These are phyloP conservation scores for Hypomontagnella monticulosa DNA, from an alignment of 495 filamentous ascomycete species.

Conservation along the genomic window DNA sequence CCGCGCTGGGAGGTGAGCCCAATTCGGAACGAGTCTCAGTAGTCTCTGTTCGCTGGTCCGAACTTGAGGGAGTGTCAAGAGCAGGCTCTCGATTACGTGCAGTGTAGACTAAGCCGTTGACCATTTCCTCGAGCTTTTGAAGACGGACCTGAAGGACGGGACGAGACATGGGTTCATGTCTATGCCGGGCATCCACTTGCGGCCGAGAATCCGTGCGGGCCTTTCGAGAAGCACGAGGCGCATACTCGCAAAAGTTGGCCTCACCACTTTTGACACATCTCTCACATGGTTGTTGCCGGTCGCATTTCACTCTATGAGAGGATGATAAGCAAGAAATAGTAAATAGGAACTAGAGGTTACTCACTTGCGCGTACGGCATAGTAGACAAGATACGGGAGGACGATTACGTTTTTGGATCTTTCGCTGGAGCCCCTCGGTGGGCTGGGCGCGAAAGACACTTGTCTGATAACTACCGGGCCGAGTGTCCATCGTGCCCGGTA, in stretches of 20 bases:
- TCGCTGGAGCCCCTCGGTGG: conserved; percentile 42
- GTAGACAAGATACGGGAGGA: conserved; percentile 52
- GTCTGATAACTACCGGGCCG: conserved; percentile 46
- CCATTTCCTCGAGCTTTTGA: conserved; percentile 59
- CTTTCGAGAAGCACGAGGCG: conserved; percentile 48
- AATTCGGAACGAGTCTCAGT: conserved; percentile 36
- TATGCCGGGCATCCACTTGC: conserved; percentile 38
- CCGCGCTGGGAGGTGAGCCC: conserved; percentile 37
- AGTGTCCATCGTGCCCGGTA: conserved; percentile 36
- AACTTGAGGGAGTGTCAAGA: conserved; percentile 36
- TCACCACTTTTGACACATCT: conserved; percentile 56
- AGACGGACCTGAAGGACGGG: conserved; percentile 56
- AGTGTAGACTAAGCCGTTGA: conserved; percentile 52
- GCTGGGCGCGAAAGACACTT: conserved; percentile 49
- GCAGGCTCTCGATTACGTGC: conserved; percentile 27
- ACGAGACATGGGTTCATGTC: conserved; percentile 41
- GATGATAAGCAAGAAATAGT: conserved; percentile 23
- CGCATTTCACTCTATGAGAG: conserved; percentile 55
- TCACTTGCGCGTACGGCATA: conserved; percentile 55
- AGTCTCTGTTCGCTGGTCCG: conserved; percentile 34
- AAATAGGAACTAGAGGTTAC: conserved; percentile 22
- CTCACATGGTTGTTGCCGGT: conserved; percentile 55
- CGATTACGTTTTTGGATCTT: conserved; percentile 53
- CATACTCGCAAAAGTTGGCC: conserved; percentile 54
- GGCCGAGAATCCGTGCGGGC: conserved; percentile 37